phyloP scores from a whole-genome alignment of 305 asterid genomes.

The Ilex paraguariensis region DNA sequence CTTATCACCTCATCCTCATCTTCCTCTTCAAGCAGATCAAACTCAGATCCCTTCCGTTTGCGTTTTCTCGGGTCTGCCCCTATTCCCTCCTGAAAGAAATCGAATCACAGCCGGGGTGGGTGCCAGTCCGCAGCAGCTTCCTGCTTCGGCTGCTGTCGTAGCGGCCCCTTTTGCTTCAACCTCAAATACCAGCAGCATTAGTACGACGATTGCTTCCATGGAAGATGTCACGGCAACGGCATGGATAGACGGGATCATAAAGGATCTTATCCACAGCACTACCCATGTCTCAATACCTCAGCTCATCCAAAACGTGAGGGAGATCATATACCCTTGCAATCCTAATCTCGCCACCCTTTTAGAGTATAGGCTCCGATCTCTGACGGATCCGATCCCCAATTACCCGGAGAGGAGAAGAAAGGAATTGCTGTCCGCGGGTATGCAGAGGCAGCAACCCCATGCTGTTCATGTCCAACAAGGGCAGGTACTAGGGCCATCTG shows the following conservation, averaged over 20 bases:
- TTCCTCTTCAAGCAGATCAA: constrained; percentile 14
- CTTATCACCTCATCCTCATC: constrained; percentile 15
- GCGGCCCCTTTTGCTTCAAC: background rate
- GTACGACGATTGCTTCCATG: constrained; percentile 17
- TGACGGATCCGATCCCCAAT: constrained; percentile 19
- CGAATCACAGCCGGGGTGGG: constrained; percentile 8
- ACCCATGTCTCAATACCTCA: constrained; percentile 74
- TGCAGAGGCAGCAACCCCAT: background rate
- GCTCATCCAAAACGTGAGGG: constrained; percentile 86
- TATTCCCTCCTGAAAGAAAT: constrained; percentile 69
- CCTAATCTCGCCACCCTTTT: constrained; percentile 82
- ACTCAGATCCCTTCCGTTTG: constrained; percentile 47
- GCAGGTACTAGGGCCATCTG: constrained; percentile 12
- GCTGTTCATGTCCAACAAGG: background rate
- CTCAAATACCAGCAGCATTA: background rate
- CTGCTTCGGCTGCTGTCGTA: constrained; percentile 12
- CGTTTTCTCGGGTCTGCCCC: constrained; percentile 86
- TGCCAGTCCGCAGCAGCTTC: constrained; percentile 16
- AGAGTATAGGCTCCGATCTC: constrained; percentile 78
- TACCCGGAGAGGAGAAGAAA: constrained; percentile 18
- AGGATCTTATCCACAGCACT: constrained; percentile 72
- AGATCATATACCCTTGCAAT: constrained; percentile 86
- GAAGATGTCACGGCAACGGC: constrained; percentile 52
- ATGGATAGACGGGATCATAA: constrained; percentile 90
- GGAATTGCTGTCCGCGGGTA: constrained; percentile 9